Evolutionary conservation across 2,329 filamentous ascomycete species (phyloP).

Genomic region (Alternaria ventricosa): DNA sequence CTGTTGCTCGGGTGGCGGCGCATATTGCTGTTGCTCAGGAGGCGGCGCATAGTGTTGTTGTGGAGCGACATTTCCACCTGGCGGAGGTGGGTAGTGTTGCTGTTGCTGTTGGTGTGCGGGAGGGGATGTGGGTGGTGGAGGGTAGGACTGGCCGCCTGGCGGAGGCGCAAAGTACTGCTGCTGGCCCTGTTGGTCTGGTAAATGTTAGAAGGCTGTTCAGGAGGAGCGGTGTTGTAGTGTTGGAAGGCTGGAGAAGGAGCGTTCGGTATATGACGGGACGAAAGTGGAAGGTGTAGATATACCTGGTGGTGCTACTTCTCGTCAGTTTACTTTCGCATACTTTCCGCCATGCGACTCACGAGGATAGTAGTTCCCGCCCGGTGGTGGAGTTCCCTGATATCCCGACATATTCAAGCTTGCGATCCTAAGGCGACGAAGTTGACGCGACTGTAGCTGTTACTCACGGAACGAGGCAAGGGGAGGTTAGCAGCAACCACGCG

Average conservation of each 20-base stretch:
- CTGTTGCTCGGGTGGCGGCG: conserved; percentile 42
- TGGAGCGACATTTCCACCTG: conserved; percentile 12
- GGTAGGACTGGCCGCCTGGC: conserved; percentile 40
- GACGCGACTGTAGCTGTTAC: neutral
- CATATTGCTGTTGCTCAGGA: conserved; percentile 38
- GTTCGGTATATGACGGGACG: neutral
- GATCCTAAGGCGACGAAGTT: neutral
- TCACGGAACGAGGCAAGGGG: neutral
- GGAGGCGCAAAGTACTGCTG: conserved; percentile 51
- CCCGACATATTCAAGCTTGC: conserved; percentile 34
- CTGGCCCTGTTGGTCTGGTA: conserved; percentile 34
- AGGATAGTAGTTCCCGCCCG: conserved; percentile 47
- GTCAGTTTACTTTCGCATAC: conserved; percentile 16
- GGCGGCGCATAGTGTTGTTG: conserved; percentile 43
- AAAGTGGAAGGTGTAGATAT: neutral
- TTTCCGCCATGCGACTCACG: conserved; percentile 25
- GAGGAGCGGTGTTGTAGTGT: neutral
- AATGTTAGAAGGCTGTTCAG: conserved; percentile 8
- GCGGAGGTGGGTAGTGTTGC: conserved; percentile 44
- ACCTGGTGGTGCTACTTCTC: conserved; percentile 41
- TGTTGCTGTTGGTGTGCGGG: conserved; percentile 38
- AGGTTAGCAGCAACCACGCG: neutral
- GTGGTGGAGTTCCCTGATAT: conserved; percentile 40
- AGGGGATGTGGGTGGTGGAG: conserved; percentile 43
- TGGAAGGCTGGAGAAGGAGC: neutral